Evolutionary conservation across 2,329 filamentous ascomycete species (phyloP).

Genomic region (Phialemonium atrogriseum): DNA sequence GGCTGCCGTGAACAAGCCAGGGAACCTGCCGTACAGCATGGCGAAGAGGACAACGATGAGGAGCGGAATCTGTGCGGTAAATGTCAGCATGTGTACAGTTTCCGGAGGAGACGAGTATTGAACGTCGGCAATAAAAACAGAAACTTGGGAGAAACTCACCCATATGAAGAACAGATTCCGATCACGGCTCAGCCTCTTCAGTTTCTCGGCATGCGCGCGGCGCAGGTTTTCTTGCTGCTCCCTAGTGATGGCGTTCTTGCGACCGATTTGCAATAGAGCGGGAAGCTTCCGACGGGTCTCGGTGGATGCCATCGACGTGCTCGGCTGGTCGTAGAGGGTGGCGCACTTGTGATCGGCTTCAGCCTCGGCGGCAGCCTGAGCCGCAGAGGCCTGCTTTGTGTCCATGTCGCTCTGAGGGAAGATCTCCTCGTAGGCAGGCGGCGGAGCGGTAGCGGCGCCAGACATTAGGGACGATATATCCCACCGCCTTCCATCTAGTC

Average conservation of each 20-base stretch:
- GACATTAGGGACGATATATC: constrained; percentile 51
- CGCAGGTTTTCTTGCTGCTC: constrained; percentile 58
- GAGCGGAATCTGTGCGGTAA: constrained; percentile 34
- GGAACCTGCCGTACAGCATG: constrained; percentile 32
- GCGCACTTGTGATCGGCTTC: constrained; percentile 52
- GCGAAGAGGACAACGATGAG: constrained; percentile 39
- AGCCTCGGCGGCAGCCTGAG: constrained; percentile 48
- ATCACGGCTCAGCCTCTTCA: constrained; percentile 56
- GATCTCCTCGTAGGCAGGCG: constrained; percentile 73
- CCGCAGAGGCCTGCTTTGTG: constrained; percentile 49
- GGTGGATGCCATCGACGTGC: constrained; percentile 18
- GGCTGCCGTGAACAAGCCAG: constrained; percentile 4
- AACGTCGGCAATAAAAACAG: constrained; percentile 9
- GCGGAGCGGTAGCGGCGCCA: constrained; percentile 32
- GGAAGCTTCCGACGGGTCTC: constrained; percentile 23
- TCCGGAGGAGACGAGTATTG: constrained; percentile 43
- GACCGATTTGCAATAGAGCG: constrained; percentile 48
- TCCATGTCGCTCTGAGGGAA: constrained; percentile 49
- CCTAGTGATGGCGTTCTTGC: constrained; percentile 55
- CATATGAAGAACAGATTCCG: constrained; percentile 62
- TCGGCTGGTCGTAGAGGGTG: constrained; percentile 39
- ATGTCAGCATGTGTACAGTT: too few relatives aligned
- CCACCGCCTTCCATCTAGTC: constrained; percentile 56
- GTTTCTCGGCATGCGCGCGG: constrained; percentile 50
- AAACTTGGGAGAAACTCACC: constrained; percentile 33